Evolutionary conservation across 495 filamentous ascomycete species (phyloP).

Genomic region (Annulohypoxylon maeteangense): DNA sequence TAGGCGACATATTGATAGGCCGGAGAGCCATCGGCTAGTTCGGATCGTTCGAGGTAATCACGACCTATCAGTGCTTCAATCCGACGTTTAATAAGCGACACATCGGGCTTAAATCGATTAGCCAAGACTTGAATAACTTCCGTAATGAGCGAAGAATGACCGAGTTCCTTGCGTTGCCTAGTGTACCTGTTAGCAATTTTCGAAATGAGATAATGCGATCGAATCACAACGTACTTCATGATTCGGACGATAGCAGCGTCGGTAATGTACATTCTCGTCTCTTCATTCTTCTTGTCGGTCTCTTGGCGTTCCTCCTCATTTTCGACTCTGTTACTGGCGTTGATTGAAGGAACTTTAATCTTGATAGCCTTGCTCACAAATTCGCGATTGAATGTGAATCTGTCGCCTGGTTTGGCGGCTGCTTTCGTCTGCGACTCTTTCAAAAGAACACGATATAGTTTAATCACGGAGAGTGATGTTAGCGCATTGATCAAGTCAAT

Average conservation of each 20-base stretch:
- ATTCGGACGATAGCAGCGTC: conserved; percentile 93
- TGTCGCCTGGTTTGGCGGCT: conserved; percentile 76
- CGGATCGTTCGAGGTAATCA: conserved; percentile 92
- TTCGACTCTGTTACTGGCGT: conserved; percentile 89
- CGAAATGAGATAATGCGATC: neutral
- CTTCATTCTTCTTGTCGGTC: conserved; percentile 88
- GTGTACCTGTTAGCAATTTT: conserved; percentile 22
- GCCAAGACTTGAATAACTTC: conserved; percentile 86
- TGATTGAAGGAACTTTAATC: conserved; percentile 74
- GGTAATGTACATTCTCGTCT: conserved; percentile 77
- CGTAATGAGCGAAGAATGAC: conserved; percentile 81
- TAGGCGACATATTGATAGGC: conserved; percentile 47
- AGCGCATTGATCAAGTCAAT: conserved; percentile 83
- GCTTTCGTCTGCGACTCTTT: conserved; percentile 88
- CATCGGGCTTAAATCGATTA: conserved; percentile 85
- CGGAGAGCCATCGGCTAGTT: conserved; percentile 52
- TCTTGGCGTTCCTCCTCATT: conserved; percentile 82
- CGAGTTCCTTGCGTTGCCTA: conserved; percentile 88
- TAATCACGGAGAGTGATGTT: conserved; percentile 84
- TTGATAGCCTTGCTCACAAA: conserved; percentile 85
- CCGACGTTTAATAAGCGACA: conserved; percentile 91
- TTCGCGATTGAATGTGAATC: conserved; percentile 83
- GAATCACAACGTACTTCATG: conserved; percentile 80
- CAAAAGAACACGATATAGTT: conserved; percentile 80
- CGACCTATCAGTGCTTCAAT: conserved; percentile 92